Base-by-base conservation (phyloP, 2,329 filamentous ascomycete genomes). In the Pestalotiopsis sp. region DNA sequence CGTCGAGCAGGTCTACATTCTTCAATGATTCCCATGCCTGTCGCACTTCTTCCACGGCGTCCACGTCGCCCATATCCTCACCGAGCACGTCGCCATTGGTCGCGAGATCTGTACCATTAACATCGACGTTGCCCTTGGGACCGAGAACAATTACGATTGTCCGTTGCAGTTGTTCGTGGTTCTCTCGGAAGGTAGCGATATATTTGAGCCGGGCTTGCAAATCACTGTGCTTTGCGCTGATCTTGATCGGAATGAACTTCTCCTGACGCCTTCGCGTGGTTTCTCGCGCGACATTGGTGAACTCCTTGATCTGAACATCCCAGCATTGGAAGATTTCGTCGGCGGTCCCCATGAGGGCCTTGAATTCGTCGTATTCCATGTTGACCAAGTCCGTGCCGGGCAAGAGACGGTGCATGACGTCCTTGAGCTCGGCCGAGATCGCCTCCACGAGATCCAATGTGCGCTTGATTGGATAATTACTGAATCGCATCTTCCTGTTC, bases 211-310 rank as follows among this genome's bases (percentile, higher is more conserved):
- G 91, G 71, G 96, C 92, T 80, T 98, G 94, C 31, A 96, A 93
- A 79, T 95, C 93, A 52, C 90, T 91, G 78, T 99, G 96, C 74
- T 93, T 92, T 70, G 94, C 92, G 72, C 87, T 89, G 79, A 99
- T 95, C 83, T 98, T 98, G 85, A 99, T 98, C 4, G 95, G 95
- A 72, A 99, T 98, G 79, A 99, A 99, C 79, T 97, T 97, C 80
- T 98, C 97, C 76, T 97, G 97, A 74, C 96, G 90, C 74, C 95
- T 92, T 72, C 95, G 90, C 3, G 94, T 98, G 6, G 97, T 94
- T 76, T 99, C 97, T 81, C 96, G 93, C 41, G 96, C 95, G 71
- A 98, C 93, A 74, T 98, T 97, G 17, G 95, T 98, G 77, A 99
- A 99, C 75, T 98, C 96, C 79, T 98, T 98, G 77, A 97, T 88